Evolutionary conservation across 192 early-diverging fungal genomes (phyloP), one percentile per base, ranked within the genome.

Genomic region (Backusella morwellensis): DNA sequence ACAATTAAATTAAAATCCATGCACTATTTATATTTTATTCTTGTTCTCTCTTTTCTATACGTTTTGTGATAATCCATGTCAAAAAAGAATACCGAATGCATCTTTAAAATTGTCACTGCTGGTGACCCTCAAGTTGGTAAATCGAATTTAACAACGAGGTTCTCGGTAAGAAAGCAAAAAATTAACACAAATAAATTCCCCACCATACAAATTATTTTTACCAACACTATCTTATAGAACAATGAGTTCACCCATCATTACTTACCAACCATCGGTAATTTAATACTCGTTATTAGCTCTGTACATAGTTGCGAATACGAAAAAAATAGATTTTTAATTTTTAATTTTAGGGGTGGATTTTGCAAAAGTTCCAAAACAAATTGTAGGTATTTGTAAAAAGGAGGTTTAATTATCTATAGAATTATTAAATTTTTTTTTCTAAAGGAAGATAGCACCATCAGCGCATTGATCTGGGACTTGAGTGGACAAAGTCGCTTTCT

Each of bases 221-320:
- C 42, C 42, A 17, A 44, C 5, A 17, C 42, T 44, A 40, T 44
- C 15, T 19, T 14, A 59, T 72, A 81, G 80, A 81, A 52, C 47
- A 95, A 98, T 88, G 95, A 97, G 85, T 99, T 99, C 86, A 97
- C 94, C 85, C 86, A 96, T 76, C 95, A 96, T 82, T 97, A 95
- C 78, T 97, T 97, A 85, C 95, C 95, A 29, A 98, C 97, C 72
- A 99, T 99, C 82, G 97, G 97, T 77, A 52, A 73, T 11, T 40
- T 40, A 40, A 11, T 40, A 40, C 38, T 40, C 38, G 38, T 17
- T 44, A 44, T 44, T 44, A 44, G 2, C 42, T 40, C 9, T 44
- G 42, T 44, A 42, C 15, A 44, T 21, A 21, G 23, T 15, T 19
- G 54, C n/a, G 19, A 29, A 26, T 59, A 15, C 1, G 12, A 26